Evolutionary conservation across 352 stramenopile genomes (phyloP).

Genomic region (Phytopythium helicoides): DNA sequence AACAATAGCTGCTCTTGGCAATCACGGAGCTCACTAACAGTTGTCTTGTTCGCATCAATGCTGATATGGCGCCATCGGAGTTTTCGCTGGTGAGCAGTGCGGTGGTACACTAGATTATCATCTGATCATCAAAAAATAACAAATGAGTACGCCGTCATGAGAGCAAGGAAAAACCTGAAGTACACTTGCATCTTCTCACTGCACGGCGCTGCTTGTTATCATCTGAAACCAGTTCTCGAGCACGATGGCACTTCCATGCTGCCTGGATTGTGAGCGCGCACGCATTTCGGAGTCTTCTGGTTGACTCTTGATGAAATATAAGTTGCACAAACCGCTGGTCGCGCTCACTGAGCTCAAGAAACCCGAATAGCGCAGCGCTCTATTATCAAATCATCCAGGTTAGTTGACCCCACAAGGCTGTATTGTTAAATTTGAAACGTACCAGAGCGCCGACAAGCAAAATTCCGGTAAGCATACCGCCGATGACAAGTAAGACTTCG

Average conservation of each 20-base stretch:
- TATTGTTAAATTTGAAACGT: constrained; percentile 8
- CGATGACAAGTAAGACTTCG: constrained; percentile 57
- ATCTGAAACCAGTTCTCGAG: background rate
- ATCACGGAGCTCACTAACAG: constrained; percentile 35
- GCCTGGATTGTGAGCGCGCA: constrained; percentile 69
- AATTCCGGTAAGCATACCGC: constrained; percentile 69
- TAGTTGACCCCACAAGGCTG: background rate
- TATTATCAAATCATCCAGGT: constrained; percentile 7
- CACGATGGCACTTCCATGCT: constrained; percentile 36
- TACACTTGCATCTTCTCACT: constrained; percentile 24
- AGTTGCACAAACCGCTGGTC: constrained; percentile 63
- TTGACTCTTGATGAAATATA: constrained; percentile 41
- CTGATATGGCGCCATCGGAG: constrained; percentile 44
- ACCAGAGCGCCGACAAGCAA: constrained; percentile 68
- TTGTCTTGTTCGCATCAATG: constrained; percentile 31
- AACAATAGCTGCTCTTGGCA: constrained; percentile 45
- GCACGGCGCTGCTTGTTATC: background rate
- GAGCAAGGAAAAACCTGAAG: too few species aligned
- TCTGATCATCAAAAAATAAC: constrained; percentile 16
- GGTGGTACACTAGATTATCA: constrained; percentile 28
- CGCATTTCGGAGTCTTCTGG: constrained; percentile 32
- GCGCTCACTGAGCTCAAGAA: constrained; percentile 50
- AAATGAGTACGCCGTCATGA: too few species aligned
- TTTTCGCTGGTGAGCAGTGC: constrained; percentile 38
- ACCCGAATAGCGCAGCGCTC: constrained; percentile 65